Base-by-base conservation (phyloP, 805 yeast species). In the Wickerhamiella bombiphila region DNA sequence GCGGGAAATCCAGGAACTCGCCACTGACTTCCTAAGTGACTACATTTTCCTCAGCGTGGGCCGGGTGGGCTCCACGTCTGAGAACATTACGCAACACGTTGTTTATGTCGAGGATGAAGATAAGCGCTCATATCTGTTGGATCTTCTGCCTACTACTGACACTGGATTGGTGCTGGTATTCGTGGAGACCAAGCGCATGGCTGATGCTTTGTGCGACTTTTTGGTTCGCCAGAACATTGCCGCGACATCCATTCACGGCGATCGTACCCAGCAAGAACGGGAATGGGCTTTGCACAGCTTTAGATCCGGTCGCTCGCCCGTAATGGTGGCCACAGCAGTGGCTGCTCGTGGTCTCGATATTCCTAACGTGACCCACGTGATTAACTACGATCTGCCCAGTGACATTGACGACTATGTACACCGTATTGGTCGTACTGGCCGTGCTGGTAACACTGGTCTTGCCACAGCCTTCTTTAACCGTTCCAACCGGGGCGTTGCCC, bases 321-420 rank as follows among this genome's bases (percentile, higher is more conserved):
- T 91, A 51, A 72, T 91, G 67, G 98, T 91, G 50, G 98, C 99
- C 36, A 91, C 99, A 51, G 98, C 98, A 39, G 98, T 91, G 52
- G 98, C 98, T 50, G 97, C 97, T 43, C 83, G 98, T 78, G 98
- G 98, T 71, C 75, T 91, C 64, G 98, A 91, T 74, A 91, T 91
- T 70, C 97, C 98, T 61, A 91, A 91, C 60, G 98, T 91, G 53
- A 79, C 93, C 35, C 97, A 88, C 60, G 98, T 91, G 57, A 79
- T 91, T 65, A 91, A 91, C 74, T 91, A 80, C 62, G 98, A 91
- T 60, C 70, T 91, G 61, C 98, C 98, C 61, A 69, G 79, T 58
- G 97, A 91, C 63, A 80, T 91, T 56, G 98, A 91, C 63, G 98
- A 91, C 65, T 91, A 91, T 59, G 98, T 91, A 42, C 98, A 91